These are phyloP conservation scores for Populus hybrid DNA, from an alignment of 441 rosid genomes.

Conservation along the genomic window DNA sequence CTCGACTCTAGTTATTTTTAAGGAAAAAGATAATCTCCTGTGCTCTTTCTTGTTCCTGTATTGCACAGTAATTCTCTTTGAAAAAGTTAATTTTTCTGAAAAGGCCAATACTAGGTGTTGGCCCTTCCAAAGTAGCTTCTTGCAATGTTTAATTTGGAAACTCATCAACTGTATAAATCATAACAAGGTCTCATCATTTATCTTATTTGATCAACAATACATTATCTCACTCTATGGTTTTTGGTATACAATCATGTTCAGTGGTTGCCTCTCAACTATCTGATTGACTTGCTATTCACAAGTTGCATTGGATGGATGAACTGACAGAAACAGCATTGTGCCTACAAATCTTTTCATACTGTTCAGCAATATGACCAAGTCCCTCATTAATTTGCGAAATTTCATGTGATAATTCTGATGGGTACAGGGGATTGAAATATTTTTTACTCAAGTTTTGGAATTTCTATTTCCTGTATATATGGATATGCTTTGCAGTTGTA, in stretches of 20 bases:
- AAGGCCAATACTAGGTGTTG: neutral
- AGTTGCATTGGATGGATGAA: neutral
- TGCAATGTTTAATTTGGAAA: neutral
- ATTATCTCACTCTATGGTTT: neutral
- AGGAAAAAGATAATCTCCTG: neutral
- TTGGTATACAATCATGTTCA: neutral
- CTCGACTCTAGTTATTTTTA: neutral
- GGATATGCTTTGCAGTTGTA: slow-evolving; percentile 2
- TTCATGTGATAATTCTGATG: neutral
- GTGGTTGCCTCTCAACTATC: neutral
- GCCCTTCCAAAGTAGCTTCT: neutral
- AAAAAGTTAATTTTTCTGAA: neutral
- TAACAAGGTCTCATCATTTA: neutral
- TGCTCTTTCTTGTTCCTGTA: neutral
- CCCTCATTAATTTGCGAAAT: neutral
- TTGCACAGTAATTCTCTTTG: neutral
- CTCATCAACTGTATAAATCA: neutral
- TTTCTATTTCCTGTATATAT: neutral
- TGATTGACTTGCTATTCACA: neutral
- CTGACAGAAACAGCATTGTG: neutral
- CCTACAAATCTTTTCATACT: neutral
- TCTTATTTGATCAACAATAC: neutral
- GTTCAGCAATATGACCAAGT: neutral
- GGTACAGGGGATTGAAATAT: neutral
- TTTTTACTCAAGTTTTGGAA: neutral